These are phyloP conservation scores for Phytopythium litorale DNA, from an alignment of 352 stramenopile species.

Conservation along the genomic window DNA sequence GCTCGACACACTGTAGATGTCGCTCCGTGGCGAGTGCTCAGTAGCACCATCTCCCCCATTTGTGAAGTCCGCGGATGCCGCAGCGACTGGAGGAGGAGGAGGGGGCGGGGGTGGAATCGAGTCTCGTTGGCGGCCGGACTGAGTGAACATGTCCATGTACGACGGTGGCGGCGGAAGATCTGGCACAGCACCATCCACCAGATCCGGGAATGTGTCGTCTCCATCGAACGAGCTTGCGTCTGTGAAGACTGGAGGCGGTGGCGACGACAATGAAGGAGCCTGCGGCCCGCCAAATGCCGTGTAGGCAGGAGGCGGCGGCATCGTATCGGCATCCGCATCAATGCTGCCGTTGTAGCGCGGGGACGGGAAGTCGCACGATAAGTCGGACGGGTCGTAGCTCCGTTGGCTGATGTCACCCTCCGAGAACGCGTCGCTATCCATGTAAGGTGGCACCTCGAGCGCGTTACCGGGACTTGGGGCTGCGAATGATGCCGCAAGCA, in stretches of 20 bases:
- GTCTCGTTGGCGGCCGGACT: constrained; percentile 22
- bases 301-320: constrained; percentile 11
- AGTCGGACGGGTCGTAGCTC: constrained; percentile 28
- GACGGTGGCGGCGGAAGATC: constrained; percentile 36
- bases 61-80: background rate
- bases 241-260: constrained; percentile 20
- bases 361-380: constrained; percentile 10
- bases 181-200: background rate
- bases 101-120: background rate
- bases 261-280: constrained; percentile 5
- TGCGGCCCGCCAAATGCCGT: background rate
- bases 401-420: constrained; percentile 28
- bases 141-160: constrained; percentile 53
- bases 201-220: background rate
- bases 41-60: background rate
- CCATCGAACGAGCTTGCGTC: background rate
- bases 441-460: constrained; percentile 8
- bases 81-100: constrained; percentile 2
- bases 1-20: constrained; percentile 8
- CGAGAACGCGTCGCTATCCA: constrained; percentile 27
- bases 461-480: background rate
- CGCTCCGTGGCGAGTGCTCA: constrained; percentile 1
- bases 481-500: constrained; percentile 7
- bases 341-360: constrained; percentile 14
- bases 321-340: background rate